These are phyloP conservation scores for Rhytidiadelphus loreus DNA, from an alignment of 225 moss, liverwort and hornwort genomes.

Conservation along the genomic window DNA sequence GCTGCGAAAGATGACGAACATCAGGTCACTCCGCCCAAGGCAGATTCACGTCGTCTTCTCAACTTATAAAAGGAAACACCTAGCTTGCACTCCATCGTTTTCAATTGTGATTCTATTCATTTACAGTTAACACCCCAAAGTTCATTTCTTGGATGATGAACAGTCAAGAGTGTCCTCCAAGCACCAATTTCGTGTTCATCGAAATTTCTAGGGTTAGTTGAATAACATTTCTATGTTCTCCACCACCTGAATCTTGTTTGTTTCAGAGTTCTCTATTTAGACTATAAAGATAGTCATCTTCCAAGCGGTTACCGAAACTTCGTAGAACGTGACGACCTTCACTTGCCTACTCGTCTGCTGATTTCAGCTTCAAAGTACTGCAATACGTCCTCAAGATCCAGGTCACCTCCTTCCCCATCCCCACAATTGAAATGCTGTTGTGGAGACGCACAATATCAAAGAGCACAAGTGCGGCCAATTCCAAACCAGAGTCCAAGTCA, in stretches of 20 bases:
- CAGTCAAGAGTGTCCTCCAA: neutral
- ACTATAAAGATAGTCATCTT: constrained; percentile 10
- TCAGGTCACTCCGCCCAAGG: neutral
- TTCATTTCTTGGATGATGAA: neutral
- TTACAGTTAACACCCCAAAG: neutral
- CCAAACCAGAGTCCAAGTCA: constrained; percentile 5
- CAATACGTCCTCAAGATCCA: neutral
- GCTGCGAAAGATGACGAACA: neutral
- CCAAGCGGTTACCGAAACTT: neutral
- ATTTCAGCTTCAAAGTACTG: neutral
- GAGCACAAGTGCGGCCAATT: neutral
- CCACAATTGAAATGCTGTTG: too few relatives aligned
- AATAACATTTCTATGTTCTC: neutral
- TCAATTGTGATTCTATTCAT: neutral
- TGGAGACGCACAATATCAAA: neutral
- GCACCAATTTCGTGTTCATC: neutral
- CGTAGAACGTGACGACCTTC: constrained; percentile 10
- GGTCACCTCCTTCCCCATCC: neutral
- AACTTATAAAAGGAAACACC: neutral
- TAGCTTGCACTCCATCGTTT: neutral
- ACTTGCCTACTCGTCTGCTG: neutral
- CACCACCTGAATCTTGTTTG: constrained; percentile 9
- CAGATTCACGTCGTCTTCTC: neutral
- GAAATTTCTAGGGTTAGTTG: neutral
- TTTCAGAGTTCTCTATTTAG: neutral